These are phyloP conservation scores for Prunus davidiana DNA, from an alignment of 306 rosid genomes.

Conservation along the genomic window DNA sequence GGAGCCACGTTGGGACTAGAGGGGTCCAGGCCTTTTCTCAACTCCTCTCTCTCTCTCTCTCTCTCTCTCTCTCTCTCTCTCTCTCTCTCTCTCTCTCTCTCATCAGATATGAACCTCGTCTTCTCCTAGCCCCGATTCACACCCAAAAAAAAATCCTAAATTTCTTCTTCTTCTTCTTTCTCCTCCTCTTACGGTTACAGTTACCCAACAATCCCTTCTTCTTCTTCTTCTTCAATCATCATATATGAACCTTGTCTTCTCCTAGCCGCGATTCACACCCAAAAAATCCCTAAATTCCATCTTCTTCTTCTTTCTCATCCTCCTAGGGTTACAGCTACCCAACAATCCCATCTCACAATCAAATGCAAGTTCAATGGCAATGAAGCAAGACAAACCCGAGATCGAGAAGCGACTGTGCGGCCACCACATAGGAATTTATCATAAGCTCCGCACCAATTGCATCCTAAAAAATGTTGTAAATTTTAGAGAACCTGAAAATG, in stretches of 20 bases:
- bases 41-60: too few species aligned
- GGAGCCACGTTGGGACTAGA: too few species aligned
- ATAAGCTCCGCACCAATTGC: conserved; percentile 63
- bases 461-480: conserved; percentile 14
- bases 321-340: conserved; percentile 12
- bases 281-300: neutral
- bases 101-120: neutral
- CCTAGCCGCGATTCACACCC: neutral
- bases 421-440: conserved; percentile 30
- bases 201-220: neutral
- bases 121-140: neutral
- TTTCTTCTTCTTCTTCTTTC: neutral
- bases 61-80: too few species aligned
- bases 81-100: too few species aligned
- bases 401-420: conserved; percentile 23
- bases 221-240: too few species aligned
- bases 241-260: neutral
- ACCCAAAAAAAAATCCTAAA: neutral
- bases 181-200: neutral
- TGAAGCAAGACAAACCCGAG: neutral
- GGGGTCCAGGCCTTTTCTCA: too few species aligned
- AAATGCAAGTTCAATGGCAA: conserved; percentile 3
- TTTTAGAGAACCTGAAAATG: too few species aligned
- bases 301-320: neutral
- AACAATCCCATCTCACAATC: neutral